phyloP scores from a whole-genome alignment of 2,329 filamentous ascomycete genomes.

The Colletotrichum higginsianum region DNA sequence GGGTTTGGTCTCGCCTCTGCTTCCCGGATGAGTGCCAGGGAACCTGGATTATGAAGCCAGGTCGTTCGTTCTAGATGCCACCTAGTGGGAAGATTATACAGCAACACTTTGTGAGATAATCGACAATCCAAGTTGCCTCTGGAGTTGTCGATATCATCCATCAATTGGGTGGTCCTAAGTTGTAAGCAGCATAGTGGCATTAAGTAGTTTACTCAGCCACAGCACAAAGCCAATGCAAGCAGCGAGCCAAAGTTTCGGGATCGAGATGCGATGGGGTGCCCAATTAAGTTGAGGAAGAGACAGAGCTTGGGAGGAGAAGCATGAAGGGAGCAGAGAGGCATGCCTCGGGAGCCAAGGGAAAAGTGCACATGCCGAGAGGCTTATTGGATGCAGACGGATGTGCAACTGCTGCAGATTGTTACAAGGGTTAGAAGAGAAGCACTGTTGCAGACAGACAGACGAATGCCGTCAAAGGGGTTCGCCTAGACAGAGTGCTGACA shows the following conservation, averaged over 20 bases:
- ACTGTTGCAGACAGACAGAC: constrained; percentile 14
- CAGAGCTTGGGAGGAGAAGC: neutral
- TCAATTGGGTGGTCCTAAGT: no score
- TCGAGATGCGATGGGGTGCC: neutral
- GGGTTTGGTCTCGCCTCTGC: neutral
- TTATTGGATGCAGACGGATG: constrained; percentile 14
- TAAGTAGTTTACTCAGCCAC: constrained; percentile 9
- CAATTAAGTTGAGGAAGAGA: neutral
- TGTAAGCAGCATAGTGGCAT: neutral
- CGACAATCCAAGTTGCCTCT: neutral
- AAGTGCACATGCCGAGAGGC: constrained; percentile 22
- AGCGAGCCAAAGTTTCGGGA: neutral
- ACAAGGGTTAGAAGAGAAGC: constrained; percentile 5
- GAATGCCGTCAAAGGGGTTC: constrained; percentile 9
- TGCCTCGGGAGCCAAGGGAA: constrained; percentile 19
- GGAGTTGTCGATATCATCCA: neutral
- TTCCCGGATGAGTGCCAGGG: no score
- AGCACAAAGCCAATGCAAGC: neutral
- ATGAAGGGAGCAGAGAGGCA: neutral
- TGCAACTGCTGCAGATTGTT: neutral
- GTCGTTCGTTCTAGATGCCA: neutral
- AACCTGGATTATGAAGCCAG: neutral
- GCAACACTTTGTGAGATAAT: neutral
- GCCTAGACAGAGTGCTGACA: constrained; percentile 1
- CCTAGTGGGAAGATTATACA: neutral